Evolutionary conservation across 192 early-diverging fungal species (phyloP).

Genomic region (Backusella psychrophila): DNA sequence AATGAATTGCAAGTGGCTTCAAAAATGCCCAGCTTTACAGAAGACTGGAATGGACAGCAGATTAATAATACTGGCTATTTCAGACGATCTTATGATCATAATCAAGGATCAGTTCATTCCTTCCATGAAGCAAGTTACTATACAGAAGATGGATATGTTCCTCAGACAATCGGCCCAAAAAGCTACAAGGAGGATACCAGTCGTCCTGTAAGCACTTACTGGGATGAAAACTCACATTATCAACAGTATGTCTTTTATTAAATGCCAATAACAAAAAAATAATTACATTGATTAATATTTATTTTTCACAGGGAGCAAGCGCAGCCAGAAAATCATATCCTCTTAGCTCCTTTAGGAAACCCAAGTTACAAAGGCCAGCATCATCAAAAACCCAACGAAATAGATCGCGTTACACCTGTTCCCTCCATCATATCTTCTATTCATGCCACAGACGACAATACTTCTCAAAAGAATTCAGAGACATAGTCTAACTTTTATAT

Average conservation of each 20-base stretch:
- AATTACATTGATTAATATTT: not conserved
- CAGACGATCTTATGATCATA: not conserved
- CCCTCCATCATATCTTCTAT: not conserved
- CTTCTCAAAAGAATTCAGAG: not conserved
- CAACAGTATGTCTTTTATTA: not conserved
- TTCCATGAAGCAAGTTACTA: not conserved
- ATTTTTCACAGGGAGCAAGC: constrained; percentile 1
- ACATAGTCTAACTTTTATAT: not conserved
- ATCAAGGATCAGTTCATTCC: not conserved
- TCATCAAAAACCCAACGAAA: not conserved
- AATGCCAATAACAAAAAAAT: not conserved
- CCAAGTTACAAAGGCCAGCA: not conserved
- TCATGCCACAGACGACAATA: not conserved
- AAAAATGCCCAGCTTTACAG: not conserved
- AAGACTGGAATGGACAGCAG: not conserved
- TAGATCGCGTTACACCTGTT: not conserved
- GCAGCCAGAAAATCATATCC: constrained; percentile 3
- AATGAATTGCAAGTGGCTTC: not conserved
- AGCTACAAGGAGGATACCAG: not conserved
- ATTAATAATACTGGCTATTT: not conserved
- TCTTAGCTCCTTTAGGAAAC: constrained; percentile 4
- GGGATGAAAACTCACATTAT: not conserved
- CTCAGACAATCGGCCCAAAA: not conserved
- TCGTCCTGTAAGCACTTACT: not conserved
- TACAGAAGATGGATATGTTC: not conserved